phyloP scores from a whole-genome alignment of 208 protist species.

The Trypanosoma mega region DNA sequence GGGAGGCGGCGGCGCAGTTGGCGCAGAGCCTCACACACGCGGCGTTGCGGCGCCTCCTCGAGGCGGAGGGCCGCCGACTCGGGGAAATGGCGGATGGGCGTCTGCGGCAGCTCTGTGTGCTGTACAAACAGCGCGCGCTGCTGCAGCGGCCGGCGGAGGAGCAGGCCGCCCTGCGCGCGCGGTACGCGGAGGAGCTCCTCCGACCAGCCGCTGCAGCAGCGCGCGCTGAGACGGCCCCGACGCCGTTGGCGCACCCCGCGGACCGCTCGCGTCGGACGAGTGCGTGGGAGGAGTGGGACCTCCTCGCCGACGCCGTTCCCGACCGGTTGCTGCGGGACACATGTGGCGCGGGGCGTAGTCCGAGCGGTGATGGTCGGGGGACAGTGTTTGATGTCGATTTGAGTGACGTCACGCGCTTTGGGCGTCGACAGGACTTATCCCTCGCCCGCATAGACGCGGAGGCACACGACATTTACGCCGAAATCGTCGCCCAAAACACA shows the following conservation, averaged over 20 bases:
- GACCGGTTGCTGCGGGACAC: constrained; percentile 5
- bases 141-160: constrained; percentile 37
- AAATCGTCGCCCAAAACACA: constrained; percentile 42
- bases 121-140: constrained; percentile 59
- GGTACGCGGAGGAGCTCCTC: constrained; percentile 35
- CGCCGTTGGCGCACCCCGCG: background rate
- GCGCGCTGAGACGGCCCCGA: too few relatives aligned
- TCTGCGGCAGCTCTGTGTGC: constrained; percentile 43
- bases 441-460: constrained; percentile 47
- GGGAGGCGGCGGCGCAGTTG: constrained; percentile 19
- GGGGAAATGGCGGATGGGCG: constrained; percentile 43
- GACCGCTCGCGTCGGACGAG: background rate
- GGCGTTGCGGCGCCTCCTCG: constrained; percentile 42
- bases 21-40: constrained; percentile 37
- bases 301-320: constrained; percentile 20
- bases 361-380: too few relatives aligned
- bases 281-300: constrained; percentile 19
- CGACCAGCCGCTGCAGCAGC: too few relatives aligned
- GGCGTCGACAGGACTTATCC: constrained; percentile 59
- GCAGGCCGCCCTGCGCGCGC: constrained; percentile 36
- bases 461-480: constrained; percentile 32
- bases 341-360: too few relatives aligned
- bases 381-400: constrained; percentile 57
- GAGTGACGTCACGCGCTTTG: constrained; percentile 47
- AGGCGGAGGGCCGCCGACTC: constrained; percentile 45